phyloP scores from a whole-genome alignment of 2,329 filamentous ascomycete species.

The Fusarium domesticum region DNA sequence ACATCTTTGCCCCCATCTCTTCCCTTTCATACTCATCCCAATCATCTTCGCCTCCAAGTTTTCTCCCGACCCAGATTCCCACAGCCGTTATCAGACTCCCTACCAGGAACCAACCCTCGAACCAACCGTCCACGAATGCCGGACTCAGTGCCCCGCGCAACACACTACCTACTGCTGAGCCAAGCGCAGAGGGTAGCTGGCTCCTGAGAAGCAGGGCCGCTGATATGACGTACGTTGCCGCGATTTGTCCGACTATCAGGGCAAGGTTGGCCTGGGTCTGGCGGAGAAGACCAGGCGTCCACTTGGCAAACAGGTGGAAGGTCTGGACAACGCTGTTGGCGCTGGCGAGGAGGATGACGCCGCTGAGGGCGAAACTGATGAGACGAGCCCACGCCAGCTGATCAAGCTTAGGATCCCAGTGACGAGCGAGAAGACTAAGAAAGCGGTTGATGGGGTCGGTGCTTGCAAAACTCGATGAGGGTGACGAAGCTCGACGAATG shows the following conservation, averaged over 20 bases:
- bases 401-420: slow-evolving; percentile 81
- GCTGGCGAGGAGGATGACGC: slow-evolving; percentile 76
- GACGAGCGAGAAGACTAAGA: slow-evolving; percentile 73
- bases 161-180: slow-evolving; percentile 73
- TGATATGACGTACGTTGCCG: slow-evolving; percentile 81
- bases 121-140: slow-evolving; percentile 68
- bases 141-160: slow-evolving; percentile 69
- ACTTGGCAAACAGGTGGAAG: slow-evolving; percentile 74
- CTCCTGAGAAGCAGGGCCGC: slow-evolving; percentile 73
- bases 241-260: slow-evolving; percentile 74
- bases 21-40: slow-evolving; percentile 61
- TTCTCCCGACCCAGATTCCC: slow-evolving; percentile 72
- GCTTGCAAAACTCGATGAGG: slow-evolving; percentile 55
- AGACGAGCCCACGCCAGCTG: slow-evolving; percentile 80
- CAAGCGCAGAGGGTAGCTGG: slow-evolving; percentile 74
- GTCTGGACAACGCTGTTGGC: slow-evolving; percentile 85
- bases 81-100: slow-evolving; percentile 63
- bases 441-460: slow-evolving; percentile 83
- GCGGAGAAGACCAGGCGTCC: slow-evolving; percentile 67
- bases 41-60: slow-evolving; percentile 56
- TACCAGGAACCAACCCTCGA: slow-evolving; percentile 79
- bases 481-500: slow-evolving; percentile 51
- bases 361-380: slow-evolving; percentile 79
- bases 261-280: slow-evolving; percentile 76
- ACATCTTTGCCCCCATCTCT: slow-evolving; percentile 70